Conservation (phyloP, 2,329 filamentous ascomycete genomes). For the Dryadomyces sulphureus region DNA sequence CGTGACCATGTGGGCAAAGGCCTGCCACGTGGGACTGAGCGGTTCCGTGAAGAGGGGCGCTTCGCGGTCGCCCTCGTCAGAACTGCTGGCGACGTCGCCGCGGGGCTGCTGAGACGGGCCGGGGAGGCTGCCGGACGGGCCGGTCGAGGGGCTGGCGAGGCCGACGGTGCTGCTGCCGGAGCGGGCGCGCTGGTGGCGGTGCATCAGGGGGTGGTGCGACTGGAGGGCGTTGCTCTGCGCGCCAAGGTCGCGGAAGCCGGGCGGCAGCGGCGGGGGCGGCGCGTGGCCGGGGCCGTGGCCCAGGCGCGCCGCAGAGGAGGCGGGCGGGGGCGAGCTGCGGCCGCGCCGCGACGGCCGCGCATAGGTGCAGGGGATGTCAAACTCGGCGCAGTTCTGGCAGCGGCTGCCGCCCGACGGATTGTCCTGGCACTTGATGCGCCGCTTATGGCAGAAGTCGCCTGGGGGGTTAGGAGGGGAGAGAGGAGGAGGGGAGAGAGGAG, state of each 20-base stretch:
- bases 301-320: background rate
- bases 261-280: background rate
- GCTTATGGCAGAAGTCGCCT: conserved; percentile 13
- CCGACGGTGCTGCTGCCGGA: background rate
- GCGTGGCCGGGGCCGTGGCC: background rate
- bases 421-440: conserved; percentile 13
- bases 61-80: conserved; percentile 3
- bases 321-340: conserved; percentile 6
- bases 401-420: conserved; percentile 4
- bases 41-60: conserved; percentile 2
- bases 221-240: background rate
- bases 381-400: conserved; percentile 13
- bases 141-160: background rate
- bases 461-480: background rate
- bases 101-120: background rate
- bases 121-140: background rate
- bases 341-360: conserved; percentile 11
- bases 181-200: background rate
- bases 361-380: conserved; percentile 12
- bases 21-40: conserved; percentile 11
- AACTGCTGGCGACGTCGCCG: background rate
- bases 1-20: conserved; percentile 11
- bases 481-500: background rate
- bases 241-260: background rate
- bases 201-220: background rate